Base-by-base conservation (phyloP, 306 rosid species). In the Crotalaria pallida region DNA sequence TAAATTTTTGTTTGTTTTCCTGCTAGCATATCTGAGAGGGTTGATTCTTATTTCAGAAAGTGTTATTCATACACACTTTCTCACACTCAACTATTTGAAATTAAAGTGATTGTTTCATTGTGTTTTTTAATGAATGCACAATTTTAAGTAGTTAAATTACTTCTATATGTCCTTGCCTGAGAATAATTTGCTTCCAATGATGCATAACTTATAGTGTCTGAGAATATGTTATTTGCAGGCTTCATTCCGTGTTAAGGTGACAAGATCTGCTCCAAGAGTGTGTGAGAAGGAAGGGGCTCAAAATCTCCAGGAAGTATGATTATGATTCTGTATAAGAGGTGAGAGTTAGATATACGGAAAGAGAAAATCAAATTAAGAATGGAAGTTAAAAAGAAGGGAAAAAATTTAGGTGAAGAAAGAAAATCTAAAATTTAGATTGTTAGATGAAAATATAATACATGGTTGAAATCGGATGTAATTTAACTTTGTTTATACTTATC, bases 191-290 rank as follows among this genome's bases (percentile, higher is more conserved):
- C 47, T 40, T 43, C 21, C 59, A 52, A 74, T 21, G 16, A 16
- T 71, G 55, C 47, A 60, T 36, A 22, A 5, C 36, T 19, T 22
- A 12, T 12, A 24, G 34, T 41, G 58, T 59, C 71, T 74, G 43
- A 77, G 33, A 58, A 72, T 55, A 5, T 61, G 7, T 59, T 56
- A 49, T 64, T 31, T 81, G 81, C 90, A 93, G 98, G 98, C 77
- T 17, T 80, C 84, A 16, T 91, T 80, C 67, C 89, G 91, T 50
- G 95, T 94, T 49, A 91, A 94, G 85, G 96, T 86, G 59, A 65
- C 24, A 45, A 78, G 83, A 24, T 77, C 92, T 63, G 27, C 86
- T 75, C 82, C 81, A 50, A 67, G 21, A 52, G 63, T 7, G 17
- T 56, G 59, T 48, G 61, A 76, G 65, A 62, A 79, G 23, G 67